Evolutionary conservation across 805 yeast genomes (phyloP).

Genomic region (Brettanomyces custersianus): DNA sequence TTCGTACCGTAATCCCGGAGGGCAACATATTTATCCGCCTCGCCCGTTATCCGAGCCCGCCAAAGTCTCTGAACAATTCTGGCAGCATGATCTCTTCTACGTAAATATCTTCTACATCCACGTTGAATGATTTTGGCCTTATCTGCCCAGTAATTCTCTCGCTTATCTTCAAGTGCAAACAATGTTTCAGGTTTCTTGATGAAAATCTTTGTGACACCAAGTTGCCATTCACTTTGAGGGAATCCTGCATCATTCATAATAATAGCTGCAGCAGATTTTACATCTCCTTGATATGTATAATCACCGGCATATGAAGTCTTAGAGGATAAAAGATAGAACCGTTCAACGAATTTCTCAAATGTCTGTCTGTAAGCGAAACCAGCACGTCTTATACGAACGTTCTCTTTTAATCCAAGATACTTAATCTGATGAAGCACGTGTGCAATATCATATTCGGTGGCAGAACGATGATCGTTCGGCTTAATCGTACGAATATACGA

Average conservation of each 20-base stretch:
- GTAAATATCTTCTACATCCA: slow-evolving; percentile 84
- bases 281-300: slow-evolving; percentile 50
- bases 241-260: slow-evolving; percentile 51
- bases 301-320: slow-evolving; percentile 88
- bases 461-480: slow-evolving; percentile 89
- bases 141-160: slow-evolving; percentile 95
- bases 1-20: slow-evolving; percentile 77
- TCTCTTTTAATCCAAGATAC: slow-evolving; percentile 91
- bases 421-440: slow-evolving; percentile 95
- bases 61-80: slow-evolving; percentile 71
- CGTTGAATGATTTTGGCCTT: slow-evolving; percentile 98
- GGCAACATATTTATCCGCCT: slow-evolving; percentile 60
- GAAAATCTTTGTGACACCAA: slow-evolving; percentile 88
- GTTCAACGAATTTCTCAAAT: slow-evolving; percentile 90
- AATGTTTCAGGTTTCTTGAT: slow-evolving; percentile 95
- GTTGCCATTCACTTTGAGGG: slow-evolving; percentile 74
- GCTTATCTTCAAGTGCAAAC: slow-evolving; percentile 90
- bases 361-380: slow-evolving; percentile 98
- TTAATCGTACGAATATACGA: slow-evolving; percentile 96
- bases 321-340: slow-evolving; percentile 81
- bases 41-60: slow-evolving; percentile 69
- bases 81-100: slow-evolving; percentile 81
- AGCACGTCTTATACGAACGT: slow-evolving; percentile 95
- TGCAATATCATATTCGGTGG: slow-evolving; percentile 77
- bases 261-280: slow-evolving; percentile 40